Percentiles rank a stretch among this genome's conserved stretches.
phyloP scores from a whole-genome alignment of 345 rosid genomes.

The Eucalyptus cloeziana region DNA sequence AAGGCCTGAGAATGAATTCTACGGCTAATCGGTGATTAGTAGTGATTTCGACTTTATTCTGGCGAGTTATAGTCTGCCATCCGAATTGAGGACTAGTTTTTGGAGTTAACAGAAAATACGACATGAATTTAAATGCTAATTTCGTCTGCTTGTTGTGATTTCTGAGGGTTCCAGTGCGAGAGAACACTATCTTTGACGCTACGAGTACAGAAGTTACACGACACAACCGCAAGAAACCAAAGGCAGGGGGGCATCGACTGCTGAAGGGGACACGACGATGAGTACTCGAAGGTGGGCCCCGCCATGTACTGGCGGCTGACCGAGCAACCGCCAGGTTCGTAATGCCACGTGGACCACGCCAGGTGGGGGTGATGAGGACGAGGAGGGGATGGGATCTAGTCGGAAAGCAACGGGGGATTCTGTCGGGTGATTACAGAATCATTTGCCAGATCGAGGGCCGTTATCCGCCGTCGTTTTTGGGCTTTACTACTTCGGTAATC shows the following conservation, averaged over 20 bases:
- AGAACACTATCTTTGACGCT: neutral
- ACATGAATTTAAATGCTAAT: neutral
- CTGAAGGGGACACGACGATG: neutral
- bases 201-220: neutral
- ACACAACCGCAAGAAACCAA: neutral
- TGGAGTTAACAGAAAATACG: neutral
- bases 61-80: accelerated
- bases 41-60: too few species aligned
- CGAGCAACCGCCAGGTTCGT: neutral
- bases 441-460: neutral
- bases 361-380: too few species aligned
- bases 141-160: neutral
- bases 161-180: neutral
- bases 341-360: neutral
- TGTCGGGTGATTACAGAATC: neutral
- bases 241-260: neutral
- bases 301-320: neutral
- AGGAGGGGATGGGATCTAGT: neutral
- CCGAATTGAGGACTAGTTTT: too few species aligned
- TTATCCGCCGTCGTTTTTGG: neutral
- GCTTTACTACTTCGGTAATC: neutral
- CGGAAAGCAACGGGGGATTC: neutral
- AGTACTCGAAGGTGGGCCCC: neutral
- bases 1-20: too few species aligned
- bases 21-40: too few species aligned